Evolutionary conservation across 2,329 filamentous ascomycete genomes (phyloP).

Genomic region (Trichophyton rubrum): DNA sequence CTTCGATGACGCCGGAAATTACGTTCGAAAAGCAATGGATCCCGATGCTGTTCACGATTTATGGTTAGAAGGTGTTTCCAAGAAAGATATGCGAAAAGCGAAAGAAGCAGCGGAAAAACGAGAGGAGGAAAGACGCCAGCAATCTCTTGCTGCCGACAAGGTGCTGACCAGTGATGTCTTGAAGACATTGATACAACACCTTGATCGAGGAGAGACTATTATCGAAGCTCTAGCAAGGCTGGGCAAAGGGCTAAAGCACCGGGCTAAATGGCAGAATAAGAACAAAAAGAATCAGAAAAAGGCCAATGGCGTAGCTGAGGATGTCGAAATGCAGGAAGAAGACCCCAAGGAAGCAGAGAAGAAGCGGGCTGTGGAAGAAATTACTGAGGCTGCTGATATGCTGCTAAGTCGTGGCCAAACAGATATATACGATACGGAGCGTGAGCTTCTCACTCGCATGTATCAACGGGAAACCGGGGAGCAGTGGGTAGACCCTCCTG

Average conservation of each 20-base stretch:
- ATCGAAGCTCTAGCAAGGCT: constrained; percentile 77
- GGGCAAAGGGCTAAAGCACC: constrained; percentile 51
- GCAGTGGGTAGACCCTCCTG: constrained; percentile 53
- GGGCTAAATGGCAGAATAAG: constrained; percentile 50
- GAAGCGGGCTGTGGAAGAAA: constrained; percentile 61
- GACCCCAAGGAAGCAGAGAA: constrained; percentile 58
- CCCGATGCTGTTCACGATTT: constrained; percentile 81
- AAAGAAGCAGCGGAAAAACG: constrained; percentile 77
- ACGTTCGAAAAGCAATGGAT: constrained; percentile 74
- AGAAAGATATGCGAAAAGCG: constrained; percentile 83
- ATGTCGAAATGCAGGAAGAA: constrained; percentile 61
- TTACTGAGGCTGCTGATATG: constrained; percentile 83
- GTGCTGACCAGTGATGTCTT: constrained; percentile 63
- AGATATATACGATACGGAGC: constrained; percentile 84
- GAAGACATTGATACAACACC: constrained; percentile 54
- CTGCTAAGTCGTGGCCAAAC: constrained; percentile 69
- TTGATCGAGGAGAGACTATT: constrained; percentile 73
- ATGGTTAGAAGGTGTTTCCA: constrained; percentile 85
- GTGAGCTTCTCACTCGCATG: constrained; percentile 70
- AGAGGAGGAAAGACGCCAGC: constrained; percentile 60
- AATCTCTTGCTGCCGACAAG: constrained; percentile 61
- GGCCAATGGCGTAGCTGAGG: constrained; percentile 21
- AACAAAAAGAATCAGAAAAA: constrained; percentile 40
- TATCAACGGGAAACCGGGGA: constrained; percentile 79
- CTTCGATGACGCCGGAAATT: constrained; percentile 88